These are phyloP conservation scores for Candida gorgasii DNA, from an alignment of 805 yeast genomes.

Conservation along the genomic window DNA sequence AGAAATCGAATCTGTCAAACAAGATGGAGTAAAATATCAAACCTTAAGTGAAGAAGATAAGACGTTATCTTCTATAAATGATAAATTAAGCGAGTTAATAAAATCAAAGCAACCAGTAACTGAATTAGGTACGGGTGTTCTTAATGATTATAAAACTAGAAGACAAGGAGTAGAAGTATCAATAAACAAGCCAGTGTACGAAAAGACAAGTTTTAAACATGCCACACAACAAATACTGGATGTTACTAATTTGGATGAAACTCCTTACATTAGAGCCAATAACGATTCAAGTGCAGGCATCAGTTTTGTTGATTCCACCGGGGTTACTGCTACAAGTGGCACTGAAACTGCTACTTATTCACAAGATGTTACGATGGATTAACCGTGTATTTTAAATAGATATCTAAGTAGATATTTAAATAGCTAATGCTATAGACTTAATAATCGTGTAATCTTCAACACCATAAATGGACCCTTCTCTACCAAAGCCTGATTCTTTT, in stretches of 20 bases:
- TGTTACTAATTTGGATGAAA: slow-evolving; percentile 21
- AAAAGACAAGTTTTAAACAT: slow-evolving; percentile 1
- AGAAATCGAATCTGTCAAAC: slow-evolving; percentile 1
- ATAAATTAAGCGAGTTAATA: slow-evolving; percentile 16
- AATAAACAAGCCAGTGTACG: slow-evolving; percentile 18
- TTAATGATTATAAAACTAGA: slow-evolving; percentile 17
- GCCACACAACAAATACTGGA: slow-evolving; percentile 25
- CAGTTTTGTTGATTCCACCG: slow-evolving; percentile 1
- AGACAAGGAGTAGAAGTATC: slow-evolving; percentile 11
- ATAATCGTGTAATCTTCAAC: slow-evolving; percentile 59
- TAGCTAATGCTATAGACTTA: slow-evolving; percentile 62
- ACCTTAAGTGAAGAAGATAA: neutral
- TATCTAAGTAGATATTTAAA: slow-evolving; percentile 1
- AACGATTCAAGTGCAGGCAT: neutral
- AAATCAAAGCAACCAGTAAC: slow-evolving; percentile 18
- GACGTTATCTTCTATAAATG: slow-evolving; percentile 5
- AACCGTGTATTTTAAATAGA: neutral
- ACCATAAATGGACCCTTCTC: slow-evolving; percentile 67
- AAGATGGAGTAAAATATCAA: neutral
- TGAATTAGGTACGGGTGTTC: slow-evolving; percentile 16
- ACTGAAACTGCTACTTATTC: slow-evolving; percentile 6
- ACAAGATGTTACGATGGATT: slow-evolving; percentile 7
- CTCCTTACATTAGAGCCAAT: slow-evolving; percentile 14
- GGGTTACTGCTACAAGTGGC: neutral
- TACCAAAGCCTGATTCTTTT: slow-evolving; percentile 67